Base-by-base conservation (phyloP, 768 basidiomycete species). In the Termitomyces sp. region DNA sequence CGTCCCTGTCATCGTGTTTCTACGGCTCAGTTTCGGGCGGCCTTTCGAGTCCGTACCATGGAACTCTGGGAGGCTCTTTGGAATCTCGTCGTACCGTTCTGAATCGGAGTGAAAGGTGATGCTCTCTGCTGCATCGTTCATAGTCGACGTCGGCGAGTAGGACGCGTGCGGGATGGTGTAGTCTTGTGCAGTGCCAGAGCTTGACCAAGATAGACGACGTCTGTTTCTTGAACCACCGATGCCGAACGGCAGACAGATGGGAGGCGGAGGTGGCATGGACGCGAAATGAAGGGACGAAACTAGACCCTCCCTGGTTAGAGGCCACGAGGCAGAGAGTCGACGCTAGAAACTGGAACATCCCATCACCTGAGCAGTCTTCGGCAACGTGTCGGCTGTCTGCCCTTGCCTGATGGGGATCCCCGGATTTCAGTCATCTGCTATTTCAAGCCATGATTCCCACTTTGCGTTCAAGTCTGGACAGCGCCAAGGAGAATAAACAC, bases 81-180 rank as follows among this genome's bases (percentile, higher is more conserved):
- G 73, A 3, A 75, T 67, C 25, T 77, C 76, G 56, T 83, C 82
- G 68, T 85, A 86, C 46, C 73, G 73, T 60, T 86, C 85, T 1
- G 84, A 83, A 65, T 86, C 85, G 0, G 82, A 76, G 59, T 76
- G 76, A 61, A 86, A 86, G 2, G 80, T 76, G 19, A 86, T 69
- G 59, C 77, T 79, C 51, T 80, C 79, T 1, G 75, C 68, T 27
- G 65, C 65, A 37, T 78, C 73, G 23, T 75, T 70, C 43, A 79
- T 59, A 9, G 75, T 77, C 17, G 75, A 76, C 0, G 75, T 72
- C 0, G 76, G 73, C 0, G 81, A 80, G 56, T 72, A 71, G 43
- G 80, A 72, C 60, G 76, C 70, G 59, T 74, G 69, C 59, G 76
- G 71, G 57, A 69, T 71, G 55, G 77, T 64, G 46, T 71, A 64